Evolutionary conservation across 768 basidiomycete species (phyloP).

Genomic region (Auriculariales sp.): DNA sequence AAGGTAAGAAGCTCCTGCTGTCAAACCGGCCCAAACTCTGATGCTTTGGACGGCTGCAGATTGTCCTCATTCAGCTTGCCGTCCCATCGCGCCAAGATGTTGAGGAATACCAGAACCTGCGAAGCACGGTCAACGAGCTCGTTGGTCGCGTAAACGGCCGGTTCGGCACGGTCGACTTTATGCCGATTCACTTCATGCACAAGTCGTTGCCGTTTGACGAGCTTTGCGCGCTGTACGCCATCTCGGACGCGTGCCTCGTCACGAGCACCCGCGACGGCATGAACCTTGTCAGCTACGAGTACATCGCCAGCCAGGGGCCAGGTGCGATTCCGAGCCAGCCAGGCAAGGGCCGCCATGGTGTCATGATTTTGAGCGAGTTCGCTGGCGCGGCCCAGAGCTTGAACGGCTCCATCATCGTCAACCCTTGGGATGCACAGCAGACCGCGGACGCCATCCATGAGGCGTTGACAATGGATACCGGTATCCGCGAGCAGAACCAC

Average conservation of each 20-base stretch:
- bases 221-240: constrained; percentile 91
- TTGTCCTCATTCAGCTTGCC: constrained; percentile 91
- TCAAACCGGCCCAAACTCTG: not conserved
- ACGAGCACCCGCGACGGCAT: constrained; percentile 94
- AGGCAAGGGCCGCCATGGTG: constrained; percentile 82
- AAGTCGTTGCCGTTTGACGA: constrained; percentile 88
- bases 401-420: constrained; percentile 93
- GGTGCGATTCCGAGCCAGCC: no score
- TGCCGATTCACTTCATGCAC: constrained; percentile 99
- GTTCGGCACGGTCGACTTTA: constrained; percentile 97
- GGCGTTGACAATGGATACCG: constrained; percentile 78
- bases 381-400: constrained; percentile 93
- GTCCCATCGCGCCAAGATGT: constrained; percentile 97
- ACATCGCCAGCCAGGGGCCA: constrained; percentile 92
- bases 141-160: constrained; percentile 97
- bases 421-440: constrained; percentile 98
- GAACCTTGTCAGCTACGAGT: constrained; percentile 99
- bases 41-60: constrained; percentile 26
- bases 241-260: constrained; percentile 92
- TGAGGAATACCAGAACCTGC: constrained; percentile 96
- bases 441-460: constrained; percentile 96
- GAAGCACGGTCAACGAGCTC: constrained; percentile 91
- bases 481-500: constrained; percentile 81
- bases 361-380: constrained; percentile 97
- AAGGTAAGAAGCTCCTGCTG: constrained; percentile 36